A percentile compares a stretch with the other conserved stretches of the same genome.
These are phyloP conservation scores for Cucumis melo DNA, from an alignment of 306 rosid species.

Conservation along the genomic window DNA sequence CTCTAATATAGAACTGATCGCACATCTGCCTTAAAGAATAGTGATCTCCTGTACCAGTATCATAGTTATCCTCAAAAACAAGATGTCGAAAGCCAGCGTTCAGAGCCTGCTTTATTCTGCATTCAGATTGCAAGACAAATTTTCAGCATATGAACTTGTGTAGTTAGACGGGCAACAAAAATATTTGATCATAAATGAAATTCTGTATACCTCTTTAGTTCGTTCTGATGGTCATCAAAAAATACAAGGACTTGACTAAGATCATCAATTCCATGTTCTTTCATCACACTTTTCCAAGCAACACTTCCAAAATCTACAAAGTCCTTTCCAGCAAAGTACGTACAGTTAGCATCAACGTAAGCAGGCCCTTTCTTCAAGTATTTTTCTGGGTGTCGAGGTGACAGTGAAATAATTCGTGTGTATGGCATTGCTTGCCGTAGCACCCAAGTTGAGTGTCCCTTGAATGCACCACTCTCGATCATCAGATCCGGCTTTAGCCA, in stretches of 20 bases:
- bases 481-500: constrained; percentile 91
- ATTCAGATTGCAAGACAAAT: constrained; percentile 17
- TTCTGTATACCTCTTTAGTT: constrained; percentile 60
- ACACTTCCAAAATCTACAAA: constrained; percentile 89
- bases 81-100: constrained; percentile 87
- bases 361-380: constrained; percentile 93
- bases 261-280: constrained; percentile 51
- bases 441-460: constrained; percentile 99
- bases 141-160: constrained; percentile 7
- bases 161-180: neutral
- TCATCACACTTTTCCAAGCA: constrained; percentile 61
- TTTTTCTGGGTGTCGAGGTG: constrained; percentile 96
- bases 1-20: constrained; percentile 84
- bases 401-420: constrained; percentile 54
- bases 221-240: constrained; percentile 96
- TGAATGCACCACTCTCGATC: constrained; percentile 98
- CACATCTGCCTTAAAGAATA: constrained; percentile 95
- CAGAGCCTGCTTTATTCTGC: constrained; percentile 72
- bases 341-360: constrained; percentile 87
- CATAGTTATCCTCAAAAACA: constrained; percentile 97
- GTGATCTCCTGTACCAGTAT: constrained; percentile 98
- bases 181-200: constrained; percentile 9
- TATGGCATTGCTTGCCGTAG: constrained; percentile 91
- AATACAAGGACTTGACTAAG: constrained; percentile 62
- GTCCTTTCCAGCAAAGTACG: constrained; percentile 90